Evolutionary conservation across 202 grass and related monocot genomes (phyloP), one percentile per base, ranked within the genome.

Genomic region (Bolboschoenoplectus hybrid): DNA sequence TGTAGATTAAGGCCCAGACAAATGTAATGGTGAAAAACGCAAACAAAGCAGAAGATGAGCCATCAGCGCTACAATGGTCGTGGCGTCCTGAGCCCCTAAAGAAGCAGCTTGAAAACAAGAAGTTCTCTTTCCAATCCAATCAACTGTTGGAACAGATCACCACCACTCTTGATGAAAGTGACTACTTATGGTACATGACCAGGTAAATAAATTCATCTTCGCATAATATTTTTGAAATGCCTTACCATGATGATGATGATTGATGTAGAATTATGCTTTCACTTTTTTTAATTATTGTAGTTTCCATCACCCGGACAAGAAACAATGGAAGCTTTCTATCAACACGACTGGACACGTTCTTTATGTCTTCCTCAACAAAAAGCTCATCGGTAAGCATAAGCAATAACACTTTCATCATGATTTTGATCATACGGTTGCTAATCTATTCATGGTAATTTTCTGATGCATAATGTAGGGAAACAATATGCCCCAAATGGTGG

Each of bases 161-260:
- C 8, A 85, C 89, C 0, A 74, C 85, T 1, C 19, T 82, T 26
- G 95, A 95, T 60, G 85, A 92, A 47, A 97, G 92, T 35, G 92
- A 95, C 55, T 97, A 95, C 81, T 51, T 97, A 58, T 97, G 95
- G 91, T 97, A 97, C 67, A 89, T 86, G 40, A 97, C 92, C 72
- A 93, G 91, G 95, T 90, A 91, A 53, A 7, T 55, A 76, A 50
- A 17, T 53, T 52, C 36, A 75, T 55, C 12, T 75, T 26, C 26
- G 26, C 26, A 26, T 26, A 26, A 26, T 26, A 26, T 26, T 26
- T 26, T 82, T 82, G 58, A 5, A 64, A 66, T 47, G 60, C 8
- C 13, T 51, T 65, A 19, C n/a, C 10, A 65, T 1, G 38, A 63
- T 81, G 80, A 26, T 51, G 49, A 62, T 80, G 39, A 50, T 53